phyloP scores from a whole-genome alignment of 1,284 basidiomycete genomes.

The Trichosporon inkin region DNA sequence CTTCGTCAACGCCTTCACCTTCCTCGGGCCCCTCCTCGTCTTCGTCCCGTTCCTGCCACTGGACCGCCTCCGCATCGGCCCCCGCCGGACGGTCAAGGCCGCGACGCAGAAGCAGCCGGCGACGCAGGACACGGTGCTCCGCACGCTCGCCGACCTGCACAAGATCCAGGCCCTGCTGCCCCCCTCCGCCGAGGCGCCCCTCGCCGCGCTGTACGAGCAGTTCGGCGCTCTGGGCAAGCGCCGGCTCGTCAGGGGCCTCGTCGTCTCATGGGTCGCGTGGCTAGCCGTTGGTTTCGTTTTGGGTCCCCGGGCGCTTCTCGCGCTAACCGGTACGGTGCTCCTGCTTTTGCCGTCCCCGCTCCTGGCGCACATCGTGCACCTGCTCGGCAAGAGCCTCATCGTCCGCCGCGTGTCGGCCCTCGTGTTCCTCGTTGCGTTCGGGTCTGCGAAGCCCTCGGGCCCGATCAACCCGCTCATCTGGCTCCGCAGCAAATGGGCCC shows the following conservation, averaged over 20 bases:
- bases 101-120: conserved; percentile 47
- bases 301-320: conserved; percentile 37
- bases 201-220: conserved; percentile 30
- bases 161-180: conserved; percentile 46
- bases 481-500: conserved; percentile 47
- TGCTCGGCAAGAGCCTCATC: conserved; percentile 40
- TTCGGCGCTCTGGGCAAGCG: conserved; percentile 36
- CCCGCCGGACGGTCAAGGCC: conserved; percentile 8
- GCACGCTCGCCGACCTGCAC: conserved; percentile 47
- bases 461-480: conserved; percentile 40
- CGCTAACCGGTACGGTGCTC: conserved; percentile 40
- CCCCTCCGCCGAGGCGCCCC: conserved; percentile 32
- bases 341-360: conserved; percentile 47
- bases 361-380: conserved; percentile 36
- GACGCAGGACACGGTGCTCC: conserved; percentile 61
- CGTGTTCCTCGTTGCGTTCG: conserved; percentile 44
- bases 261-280: conserved; percentile 48
- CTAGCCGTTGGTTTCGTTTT: conserved; percentile 34
- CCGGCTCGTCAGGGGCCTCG: conserved; percentile 38
- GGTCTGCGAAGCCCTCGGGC: conserved; percentile 32
- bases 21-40: conserved; percentile 45
- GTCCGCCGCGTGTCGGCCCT: conserved; percentile 39
- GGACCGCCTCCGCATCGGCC: conserved; percentile 50
- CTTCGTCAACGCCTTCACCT: conserved; percentile 57
- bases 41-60: conserved; percentile 39